phyloP scores from a whole-genome alignment of 1,139 yeast species.

The Debaryomyces sp. region DNA sequence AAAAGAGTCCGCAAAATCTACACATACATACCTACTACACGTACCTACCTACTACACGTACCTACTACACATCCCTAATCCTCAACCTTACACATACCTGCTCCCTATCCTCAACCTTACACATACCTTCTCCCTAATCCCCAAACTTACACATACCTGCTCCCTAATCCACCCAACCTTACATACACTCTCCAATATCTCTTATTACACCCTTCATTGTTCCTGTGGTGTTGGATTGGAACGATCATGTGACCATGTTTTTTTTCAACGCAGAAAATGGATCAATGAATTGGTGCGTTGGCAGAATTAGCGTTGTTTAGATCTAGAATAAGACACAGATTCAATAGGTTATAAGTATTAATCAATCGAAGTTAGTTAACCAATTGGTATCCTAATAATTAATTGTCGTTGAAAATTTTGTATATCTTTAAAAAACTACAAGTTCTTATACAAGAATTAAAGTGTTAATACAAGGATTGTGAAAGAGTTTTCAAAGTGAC shows the following conservation, averaged over 20 bases:
- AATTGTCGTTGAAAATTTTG: not conserved
- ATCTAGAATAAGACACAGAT: not conserved
- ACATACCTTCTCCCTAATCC: too few relatives aligned
- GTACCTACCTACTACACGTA: too few relatives aligned
- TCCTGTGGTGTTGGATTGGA: not conserved
- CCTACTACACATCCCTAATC: too few relatives aligned
- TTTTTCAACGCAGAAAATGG: slow-evolving; percentile 1
- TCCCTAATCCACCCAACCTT: not conserved
- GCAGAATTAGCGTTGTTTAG: slow-evolving; percentile 9
- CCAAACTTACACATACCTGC: not conserved
- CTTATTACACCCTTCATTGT: not conserved
- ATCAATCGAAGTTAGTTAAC: slow-evolving; percentile 6
- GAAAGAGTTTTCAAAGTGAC: slow-evolving; percentile 4
- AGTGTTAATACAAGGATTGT: slow-evolving; percentile 3
- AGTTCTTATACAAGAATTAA: not conserved
- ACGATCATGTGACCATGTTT: slow-evolving; percentile 3
- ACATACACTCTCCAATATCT: not conserved
- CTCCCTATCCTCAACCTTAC: too few relatives aligned
- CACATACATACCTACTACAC: too few relatives aligned
- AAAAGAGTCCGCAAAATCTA: too few relatives aligned
- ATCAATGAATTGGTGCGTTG: slow-evolving; percentile 10
- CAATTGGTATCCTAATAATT: slow-evolving; percentile 2
- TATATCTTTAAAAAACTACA: not conserved
- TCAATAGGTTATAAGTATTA: not conserved
- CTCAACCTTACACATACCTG: not conserved